Evolutionary conservation across 345 rosid genomes (phyloP).

Genomic region (Alliaria petiolata): DNA sequence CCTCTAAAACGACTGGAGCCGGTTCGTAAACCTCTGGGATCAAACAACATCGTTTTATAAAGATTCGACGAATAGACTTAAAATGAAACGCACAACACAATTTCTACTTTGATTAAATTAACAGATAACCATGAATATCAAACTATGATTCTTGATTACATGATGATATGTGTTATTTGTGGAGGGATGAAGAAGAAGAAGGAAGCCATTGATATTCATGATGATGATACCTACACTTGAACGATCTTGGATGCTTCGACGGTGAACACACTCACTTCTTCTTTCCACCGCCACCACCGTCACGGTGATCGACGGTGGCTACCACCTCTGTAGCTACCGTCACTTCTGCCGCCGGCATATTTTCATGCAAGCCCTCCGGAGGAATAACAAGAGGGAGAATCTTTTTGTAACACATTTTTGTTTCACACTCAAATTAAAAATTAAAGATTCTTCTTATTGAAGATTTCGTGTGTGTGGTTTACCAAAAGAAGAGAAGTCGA

Average conservation of each 20-base stretch:
- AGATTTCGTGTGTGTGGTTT: constrained; percentile 15
- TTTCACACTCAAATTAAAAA: neutral
- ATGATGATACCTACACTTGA: constrained; percentile 72
- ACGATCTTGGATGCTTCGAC: constrained; percentile 72
- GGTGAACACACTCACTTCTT: constrained; percentile 70
- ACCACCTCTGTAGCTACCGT: constrained; percentile 18
- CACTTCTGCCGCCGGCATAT: constrained; percentile 8
- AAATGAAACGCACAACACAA: neutral
- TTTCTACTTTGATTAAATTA: neutral
- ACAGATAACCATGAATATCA: neutral
- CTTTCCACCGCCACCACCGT: constrained; percentile 25
- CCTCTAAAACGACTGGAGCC: no score
- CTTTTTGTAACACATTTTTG: constrained; percentile 25
- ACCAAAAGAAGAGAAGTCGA: constrained; percentile 14
- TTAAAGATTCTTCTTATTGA: constrained; percentile 1
- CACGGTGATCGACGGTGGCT: constrained; percentile 1
- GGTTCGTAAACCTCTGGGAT: neutral
- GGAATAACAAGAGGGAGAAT: constrained; percentile 10
- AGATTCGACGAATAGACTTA: neutral
- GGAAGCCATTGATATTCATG: constrained; percentile 49
- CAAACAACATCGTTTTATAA: constrained; percentile 1
- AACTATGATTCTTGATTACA: constrained; percentile 10
- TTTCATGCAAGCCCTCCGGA: neutral
- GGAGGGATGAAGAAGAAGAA: constrained; percentile 16
- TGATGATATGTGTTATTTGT: constrained; percentile 18